Base-by-base conservation (phyloP, 495 filamentous ascomycete species). In the Filosporella fistucella region DNA sequence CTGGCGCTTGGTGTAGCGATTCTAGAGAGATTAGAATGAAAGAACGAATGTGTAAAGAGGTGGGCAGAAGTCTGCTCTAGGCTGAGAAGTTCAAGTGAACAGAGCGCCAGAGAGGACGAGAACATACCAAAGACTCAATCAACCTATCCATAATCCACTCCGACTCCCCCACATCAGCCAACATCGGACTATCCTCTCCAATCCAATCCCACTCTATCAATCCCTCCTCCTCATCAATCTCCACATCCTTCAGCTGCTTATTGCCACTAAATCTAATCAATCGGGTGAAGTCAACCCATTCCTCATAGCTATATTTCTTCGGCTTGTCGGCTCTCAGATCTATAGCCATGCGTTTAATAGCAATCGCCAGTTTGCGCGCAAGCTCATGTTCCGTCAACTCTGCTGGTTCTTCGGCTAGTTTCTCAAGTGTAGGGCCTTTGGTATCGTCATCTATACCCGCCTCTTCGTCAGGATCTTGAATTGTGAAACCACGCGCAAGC, bases 131-230 rank as follows among this genome's bases (percentile, higher is more conserved):
- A 24, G 69, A 75, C 51, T 74, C 70, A 23, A 74, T 72, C 30
- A 86, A 52, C 47, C 72, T 68, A 54, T 80, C 75, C 3, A 91
- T 61, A 21, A 89, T 64, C 86, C 85, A 91, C 56, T 68, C 63
- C 3, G 62, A 54, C 49, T 71, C 68, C 11, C 58, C 56, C 5
- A 77, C 74, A 12, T 77, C 72, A 4, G 81, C 77, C 59, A 89
- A 68, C 52, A 89, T 64, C 2, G 86, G 86, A 52, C 75, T 81
- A 16, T 77, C 67, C 43, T 78, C 71, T 13, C 81, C 78, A 14
- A 89, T 64, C 86, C 86, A 91, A 39, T 82, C 85, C 86, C 86
- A 89, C 22, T 67, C 61, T 4, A 61, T 55, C 14, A 63, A 39
- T 8, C 65, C 65, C 22, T 62, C 57, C 30, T 65, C 58, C 30